Conservation (phyloP, 495 filamentous ascomycete genomes). For the Apiosordaria backusii region DNA sequence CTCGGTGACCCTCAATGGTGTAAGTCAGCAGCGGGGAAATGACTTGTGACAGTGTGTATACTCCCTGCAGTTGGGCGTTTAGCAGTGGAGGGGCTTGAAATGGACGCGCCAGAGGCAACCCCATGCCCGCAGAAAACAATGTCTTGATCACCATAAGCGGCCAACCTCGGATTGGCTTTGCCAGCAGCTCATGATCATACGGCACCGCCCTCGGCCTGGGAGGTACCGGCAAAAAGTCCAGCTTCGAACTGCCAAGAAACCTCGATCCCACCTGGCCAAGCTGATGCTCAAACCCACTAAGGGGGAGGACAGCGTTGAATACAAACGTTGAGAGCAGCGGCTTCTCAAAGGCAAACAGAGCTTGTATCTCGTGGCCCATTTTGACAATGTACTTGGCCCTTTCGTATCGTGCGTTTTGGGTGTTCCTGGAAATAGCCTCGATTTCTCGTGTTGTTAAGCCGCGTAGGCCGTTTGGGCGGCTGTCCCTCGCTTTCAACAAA, state of each 20-base stretch:
- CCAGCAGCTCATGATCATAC: slow-evolving; percentile 18
- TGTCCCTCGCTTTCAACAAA: slow-evolving; percentile 9
- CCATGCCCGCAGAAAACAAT: not conserved
- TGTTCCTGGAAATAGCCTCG: slow-evolving; percentile 6
- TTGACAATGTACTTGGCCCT: slow-evolving; percentile 10
- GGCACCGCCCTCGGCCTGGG: slow-evolving; percentile 6
- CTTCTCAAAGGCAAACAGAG: slow-evolving; percentile 8
- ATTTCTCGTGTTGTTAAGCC: slow-evolving; percentile 10
- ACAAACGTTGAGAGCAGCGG: slow-evolving; percentile 1
- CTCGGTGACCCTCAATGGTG: not conserved
- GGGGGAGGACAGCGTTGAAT: not conserved
- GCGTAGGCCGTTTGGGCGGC: slow-evolving; percentile 7
- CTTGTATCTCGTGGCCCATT: slow-evolving; percentile 7
- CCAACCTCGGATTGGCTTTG: slow-evolving; percentile 14
- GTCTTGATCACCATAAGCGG: not conserved
- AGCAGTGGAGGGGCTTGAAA: not conserved
- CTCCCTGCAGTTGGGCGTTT: not conserved
- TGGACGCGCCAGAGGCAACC: not conserved
- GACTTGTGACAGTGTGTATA: not conserved
- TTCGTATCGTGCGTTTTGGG: slow-evolving; percentile 12
- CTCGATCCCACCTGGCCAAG: slow-evolving; percentile 1
- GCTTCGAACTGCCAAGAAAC: not conserved
- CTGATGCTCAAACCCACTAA: not conserved
- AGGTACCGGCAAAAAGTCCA: slow-evolving; percentile 9
- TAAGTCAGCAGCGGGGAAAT: not conserved